Base-by-base conservation (phyloP, 495 filamentous ascomycete species). In the Penicillium lividum region DNA sequence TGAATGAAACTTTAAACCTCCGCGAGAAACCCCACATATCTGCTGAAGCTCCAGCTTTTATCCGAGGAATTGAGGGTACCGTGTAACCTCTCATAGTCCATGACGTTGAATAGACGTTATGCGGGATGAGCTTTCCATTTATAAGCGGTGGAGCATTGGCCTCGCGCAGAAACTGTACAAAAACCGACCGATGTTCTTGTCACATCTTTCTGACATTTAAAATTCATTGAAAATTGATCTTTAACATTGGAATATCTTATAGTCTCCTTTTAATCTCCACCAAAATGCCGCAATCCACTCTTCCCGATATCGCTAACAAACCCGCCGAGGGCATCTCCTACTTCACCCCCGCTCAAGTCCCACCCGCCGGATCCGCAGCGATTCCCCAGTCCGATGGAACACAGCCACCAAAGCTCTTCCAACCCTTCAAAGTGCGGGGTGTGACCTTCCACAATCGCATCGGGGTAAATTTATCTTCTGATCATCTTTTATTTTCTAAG, bases 321-420 rank as follows among this genome's bases (percentile, higher is more conserved):
- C 49, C 77, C 48, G 79, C 79, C 16, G 27, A 65, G 30, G 80
- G 80, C 16, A 78, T 87, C 54, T 75, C 82, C 34, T 89, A 84
- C 74, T 89, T 80, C 68, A 86, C 86, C 0, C 86, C 86, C 1
- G 77, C 72, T 1, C 86, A 89, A 57, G 56, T 71, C 0, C 83
- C 84, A 0, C 83, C 86, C 0, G 77, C 82, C 0, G 86, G 88
- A 11, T 87, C 85, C 1, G 84, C 86, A 1, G 76, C 80, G 8
- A 76, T 82, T 51, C 82, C 85, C 3, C 84, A 88, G 54, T 77
- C 79, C 0, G 75, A 82, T 72, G 80, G 79, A 18, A 73, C 73
- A 7, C 63, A 74, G 4, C 78, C 82, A 18, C 87, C 88, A 0
- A 90, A 88, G 68, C 80, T 90, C 22, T 91, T 88, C 68, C 79